Evolutionary conservation across 306 rosid genomes (phyloP).

Genomic region (Cucurbita ficifolia): DNA sequence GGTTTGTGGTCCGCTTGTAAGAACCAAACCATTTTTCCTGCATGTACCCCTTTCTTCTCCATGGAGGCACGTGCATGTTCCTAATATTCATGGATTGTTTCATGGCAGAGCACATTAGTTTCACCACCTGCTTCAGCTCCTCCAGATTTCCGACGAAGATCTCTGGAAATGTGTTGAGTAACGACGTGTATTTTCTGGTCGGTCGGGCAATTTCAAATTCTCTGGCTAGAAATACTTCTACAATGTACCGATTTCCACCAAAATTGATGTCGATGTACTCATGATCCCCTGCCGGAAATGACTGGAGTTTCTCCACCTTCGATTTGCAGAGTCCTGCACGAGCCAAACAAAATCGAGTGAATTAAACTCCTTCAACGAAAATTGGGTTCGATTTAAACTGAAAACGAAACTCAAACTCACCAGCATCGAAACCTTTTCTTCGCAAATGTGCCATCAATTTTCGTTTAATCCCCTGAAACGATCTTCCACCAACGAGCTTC

Average conservation of each 20-base stretch:
- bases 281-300: conserved; percentile 46
- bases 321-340: conserved; percentile 77
- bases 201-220: conserved; percentile 78
- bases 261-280: conserved; percentile 54
- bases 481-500: conserved; percentile 8
- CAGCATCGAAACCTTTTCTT: conserved; percentile 66
- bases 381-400: neutral
- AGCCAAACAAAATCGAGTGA: neutral
- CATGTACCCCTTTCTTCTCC: conserved; percentile 75
- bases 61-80: conserved; percentile 50
- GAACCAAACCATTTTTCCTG: conserved; percentile 64
- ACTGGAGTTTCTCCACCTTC: conserved; percentile 40
- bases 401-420: conserved; percentile 19
- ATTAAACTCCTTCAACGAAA: neutral
- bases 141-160: conserved; percentile 47
- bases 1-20: conserved; percentile 48
- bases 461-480: conserved; percentile 39
- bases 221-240: conserved; percentile 32
- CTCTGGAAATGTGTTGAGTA: conserved; percentile 36
- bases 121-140: conserved; percentile 37
- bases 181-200: conserved; percentile 29
- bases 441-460: conserved; percentile 48
- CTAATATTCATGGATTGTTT: conserved; percentile 44
- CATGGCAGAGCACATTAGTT: conserved; percentile 34
- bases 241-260: conserved; percentile 39